Evolutionary conservation across 805 yeast genomes (phyloP).

Genomic region (Komagataella phaffii): DNA sequence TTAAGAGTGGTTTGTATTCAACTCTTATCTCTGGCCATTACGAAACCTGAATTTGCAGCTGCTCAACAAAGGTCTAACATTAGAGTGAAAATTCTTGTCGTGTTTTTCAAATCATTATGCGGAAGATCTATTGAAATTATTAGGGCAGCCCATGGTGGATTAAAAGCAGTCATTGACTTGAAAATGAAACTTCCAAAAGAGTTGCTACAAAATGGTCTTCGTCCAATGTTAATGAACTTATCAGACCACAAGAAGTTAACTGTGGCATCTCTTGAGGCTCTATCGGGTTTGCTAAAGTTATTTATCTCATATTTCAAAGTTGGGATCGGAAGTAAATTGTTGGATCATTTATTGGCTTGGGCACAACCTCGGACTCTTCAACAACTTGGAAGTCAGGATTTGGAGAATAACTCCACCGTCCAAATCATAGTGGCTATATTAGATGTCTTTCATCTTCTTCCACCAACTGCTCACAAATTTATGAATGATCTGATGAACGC

Average conservation of each 20-base stretch:
- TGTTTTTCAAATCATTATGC: constrained; percentile 85
- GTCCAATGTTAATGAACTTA: constrained; percentile 91
- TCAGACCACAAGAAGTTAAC: constrained; percentile 89
- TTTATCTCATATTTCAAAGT: constrained; percentile 90
- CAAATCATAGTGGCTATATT: constrained; percentile 82
- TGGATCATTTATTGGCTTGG: constrained; percentile 94
- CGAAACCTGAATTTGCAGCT: constrained; percentile 70
- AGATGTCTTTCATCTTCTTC: constrained; percentile 82
- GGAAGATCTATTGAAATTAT: constrained; percentile 78
- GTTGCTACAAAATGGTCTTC: constrained; percentile 81
- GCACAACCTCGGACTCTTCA: constrained; percentile 74
- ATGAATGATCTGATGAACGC: constrained; percentile 77
- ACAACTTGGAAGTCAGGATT: constrained; percentile 65
- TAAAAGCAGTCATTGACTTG: constrained; percentile 70
- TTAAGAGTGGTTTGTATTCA: constrained; percentile 83
- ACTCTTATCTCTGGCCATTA: constrained; percentile 67
- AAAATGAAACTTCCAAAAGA: constrained; percentile 89
- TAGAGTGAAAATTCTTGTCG: constrained; percentile 77
- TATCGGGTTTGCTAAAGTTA: constrained; percentile 75
- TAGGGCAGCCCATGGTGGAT: constrained; percentile 85
- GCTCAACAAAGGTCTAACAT: constrained; percentile 38
- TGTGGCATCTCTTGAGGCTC: constrained; percentile 80
- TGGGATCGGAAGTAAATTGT: constrained; percentile 84
- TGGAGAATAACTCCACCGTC: constrained; percentile 69
- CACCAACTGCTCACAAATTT: constrained; percentile 84